Evolutionary conservation across 148 eudicot genomes (phyloP).

Genomic region (Euryodendron excelsum): DNA sequence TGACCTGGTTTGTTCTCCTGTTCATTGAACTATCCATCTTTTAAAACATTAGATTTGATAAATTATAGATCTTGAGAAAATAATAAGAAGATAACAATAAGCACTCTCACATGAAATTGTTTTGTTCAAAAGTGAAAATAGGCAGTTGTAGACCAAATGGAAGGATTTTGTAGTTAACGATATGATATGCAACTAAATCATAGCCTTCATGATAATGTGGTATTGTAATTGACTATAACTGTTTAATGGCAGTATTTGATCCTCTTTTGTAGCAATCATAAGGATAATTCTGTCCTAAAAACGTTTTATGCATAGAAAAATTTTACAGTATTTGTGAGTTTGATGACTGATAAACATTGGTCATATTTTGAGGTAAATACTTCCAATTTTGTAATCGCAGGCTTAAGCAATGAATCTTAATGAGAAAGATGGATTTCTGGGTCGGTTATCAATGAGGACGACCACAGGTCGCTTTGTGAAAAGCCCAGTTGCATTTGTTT

Average conservation of each 20-base stretch:
- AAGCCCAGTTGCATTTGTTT: slow-evolving; percentile 33
- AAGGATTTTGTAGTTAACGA: not conserved
- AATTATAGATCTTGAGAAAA: not conserved
- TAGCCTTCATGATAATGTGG: not conserved
- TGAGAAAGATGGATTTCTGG: not conserved
- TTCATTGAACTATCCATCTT: too few relatives aligned
- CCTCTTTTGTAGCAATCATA: not conserved
- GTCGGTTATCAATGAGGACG: slow-evolving; percentile 19
- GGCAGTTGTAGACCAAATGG: not conserved
- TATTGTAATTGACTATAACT: not conserved
- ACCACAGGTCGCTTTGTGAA: slow-evolving; percentile 23
- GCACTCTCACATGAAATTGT: not conserved
- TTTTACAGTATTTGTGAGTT: not conserved
- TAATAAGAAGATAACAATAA: not conserved
- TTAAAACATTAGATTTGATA: too few relatives aligned
- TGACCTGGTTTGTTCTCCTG: too few relatives aligned
- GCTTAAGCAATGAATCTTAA: slow-evolving; percentile 1
- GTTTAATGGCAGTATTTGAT: not conserved
- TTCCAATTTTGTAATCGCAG: not conserved
- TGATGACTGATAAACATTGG: not conserved
- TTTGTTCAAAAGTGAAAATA: not conserved
- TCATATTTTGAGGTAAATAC: not conserved
- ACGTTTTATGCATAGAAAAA: not conserved
- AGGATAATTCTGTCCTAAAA: not conserved
- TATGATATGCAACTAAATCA: not conserved